phyloP scores from a whole-genome alignment of 129 eudicot genomes.

The Sambucus nigra region DNA sequence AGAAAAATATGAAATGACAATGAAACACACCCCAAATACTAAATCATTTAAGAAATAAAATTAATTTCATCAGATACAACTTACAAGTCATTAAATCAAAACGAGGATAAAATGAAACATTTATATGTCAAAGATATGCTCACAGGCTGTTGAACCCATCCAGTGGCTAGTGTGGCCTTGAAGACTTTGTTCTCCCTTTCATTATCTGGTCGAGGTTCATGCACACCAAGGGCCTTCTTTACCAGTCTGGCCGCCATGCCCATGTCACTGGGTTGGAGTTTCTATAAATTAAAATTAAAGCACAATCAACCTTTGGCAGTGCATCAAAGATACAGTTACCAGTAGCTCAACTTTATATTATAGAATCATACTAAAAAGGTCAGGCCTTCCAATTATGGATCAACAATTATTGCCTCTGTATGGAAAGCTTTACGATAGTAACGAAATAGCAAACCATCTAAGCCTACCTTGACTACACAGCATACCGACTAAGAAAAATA shows the following conservation, averaged over 20 bases:
- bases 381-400: no score
- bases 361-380: no score
- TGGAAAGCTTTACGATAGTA: no score
- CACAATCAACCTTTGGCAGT: no score
- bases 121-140: constrained; percentile 20
- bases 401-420: no score
- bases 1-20: no score
- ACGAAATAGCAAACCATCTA: no score
- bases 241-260: constrained; percentile 31
- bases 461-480: no score
- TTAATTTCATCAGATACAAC: not conserved
- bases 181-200: constrained; percentile 26
- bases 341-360: no score
- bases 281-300: constrained; percentile 32
- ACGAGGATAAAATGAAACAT: not conserved
- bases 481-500: no score
- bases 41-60: not conserved
- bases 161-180: constrained; percentile 23
- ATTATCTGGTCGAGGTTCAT: constrained; percentile 24
- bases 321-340: no score
- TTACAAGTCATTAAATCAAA: constrained; percentile 11
- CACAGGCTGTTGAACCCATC: constrained; percentile 56
- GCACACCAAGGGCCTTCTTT: constrained; percentile 23
- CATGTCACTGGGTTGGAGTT: constrained; percentile 44
- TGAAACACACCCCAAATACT: no score